A percentile compares a stretch with the other conserved stretches of the same genome.
phyloP scores from a whole-genome alignment of 1,284 basidiomycete genomes.

The Microbotryum silenes-acaulis region DNA sequence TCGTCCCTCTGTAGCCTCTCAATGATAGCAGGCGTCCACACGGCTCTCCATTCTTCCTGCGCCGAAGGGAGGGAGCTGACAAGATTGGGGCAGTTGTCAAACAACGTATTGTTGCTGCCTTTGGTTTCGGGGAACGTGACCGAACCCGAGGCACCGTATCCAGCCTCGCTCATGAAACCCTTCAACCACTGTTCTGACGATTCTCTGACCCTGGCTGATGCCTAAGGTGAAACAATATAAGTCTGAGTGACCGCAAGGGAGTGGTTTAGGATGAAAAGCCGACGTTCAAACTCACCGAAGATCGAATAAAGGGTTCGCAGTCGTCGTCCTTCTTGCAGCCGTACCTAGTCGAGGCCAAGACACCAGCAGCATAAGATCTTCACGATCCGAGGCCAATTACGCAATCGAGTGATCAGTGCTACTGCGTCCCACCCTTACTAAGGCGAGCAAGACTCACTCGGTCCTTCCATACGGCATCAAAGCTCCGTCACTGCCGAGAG shows the following conservation, averaged over 20 bases:
- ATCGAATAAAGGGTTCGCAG: constrained; percentile 58
- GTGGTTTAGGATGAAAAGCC: too few species aligned
- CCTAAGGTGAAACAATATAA: constrained; percentile 44
- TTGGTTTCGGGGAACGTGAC: neutral
- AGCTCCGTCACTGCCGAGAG: neutral
- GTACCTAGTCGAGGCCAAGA: neutral
- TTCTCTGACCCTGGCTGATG: constrained; percentile 55
- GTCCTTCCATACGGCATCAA: neutral
- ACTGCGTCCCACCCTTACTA: too few species aligned
- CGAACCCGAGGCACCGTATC: neutral
- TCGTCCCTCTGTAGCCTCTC: too few species aligned
- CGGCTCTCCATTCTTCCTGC: too few species aligned
- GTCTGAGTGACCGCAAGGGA: too few species aligned
- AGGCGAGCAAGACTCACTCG: too few species aligned
- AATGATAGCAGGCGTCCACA: too few species aligned
- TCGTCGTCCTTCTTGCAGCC: constrained; percentile 10
- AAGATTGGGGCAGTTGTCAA: too few species aligned
- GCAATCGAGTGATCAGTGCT: too few species aligned
- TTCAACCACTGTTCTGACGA: constrained; percentile 32
- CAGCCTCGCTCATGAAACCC: neutral
- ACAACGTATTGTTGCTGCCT: too few species aligned
- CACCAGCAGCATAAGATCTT: constrained; percentile 47
- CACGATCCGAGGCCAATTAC: constrained; percentile 16
- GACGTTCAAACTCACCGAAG: too few species aligned
- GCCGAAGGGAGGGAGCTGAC: too few species aligned